These are phyloP conservation scores for Scorias spongiosa DNA, from an alignment of 2,329 filamentous ascomycete genomes.

Conservation along the genomic window DNA sequence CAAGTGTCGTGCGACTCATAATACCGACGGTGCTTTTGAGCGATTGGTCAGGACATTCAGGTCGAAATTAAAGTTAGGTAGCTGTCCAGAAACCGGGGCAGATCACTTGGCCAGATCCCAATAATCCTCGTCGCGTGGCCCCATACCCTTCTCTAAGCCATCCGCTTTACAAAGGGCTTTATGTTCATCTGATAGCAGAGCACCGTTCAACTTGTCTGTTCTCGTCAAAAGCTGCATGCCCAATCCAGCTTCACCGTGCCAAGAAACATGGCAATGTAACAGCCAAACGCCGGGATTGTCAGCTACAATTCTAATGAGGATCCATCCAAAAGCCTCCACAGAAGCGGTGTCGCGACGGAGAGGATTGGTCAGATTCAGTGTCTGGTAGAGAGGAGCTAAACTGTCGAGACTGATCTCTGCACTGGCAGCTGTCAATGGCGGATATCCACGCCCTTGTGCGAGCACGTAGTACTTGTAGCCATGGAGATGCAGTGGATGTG, in stretches of 20 bases:
- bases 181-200: constrained; percentile 31
- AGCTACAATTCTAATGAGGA: constrained; percentile 37
- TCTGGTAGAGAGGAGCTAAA: constrained; percentile 16
- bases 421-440: constrained; percentile 10
- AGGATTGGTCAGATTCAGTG: constrained; percentile 26
- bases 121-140: constrained; percentile 32
- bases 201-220: constrained; percentile 29
- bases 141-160: constrained; percentile 34
- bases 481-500: constrained; percentile 22
- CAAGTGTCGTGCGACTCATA: too few relatives aligned
- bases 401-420: constrained; percentile 12
- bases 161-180: constrained; percentile 30
- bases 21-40: too few relatives aligned
- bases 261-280: constrained; percentile 44
- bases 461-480: constrained; percentile 23
- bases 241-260: constrained; percentile 44
- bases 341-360: constrained; percentile 39
- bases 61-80: too few relatives aligned
- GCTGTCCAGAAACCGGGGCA: too few relatives aligned
- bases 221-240: constrained; percentile 43
- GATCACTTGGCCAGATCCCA: constrained; percentile 6
- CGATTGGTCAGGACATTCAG: too few relatives aligned
- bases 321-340: constrained; percentile 40
- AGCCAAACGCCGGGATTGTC: constrained; percentile 45
- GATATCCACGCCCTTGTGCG: constrained; percentile 21